phyloP scores from a whole-genome alignment of 225 moss, liverwort and hornwort species.

The Rhytidiadelphus loreus region DNA sequence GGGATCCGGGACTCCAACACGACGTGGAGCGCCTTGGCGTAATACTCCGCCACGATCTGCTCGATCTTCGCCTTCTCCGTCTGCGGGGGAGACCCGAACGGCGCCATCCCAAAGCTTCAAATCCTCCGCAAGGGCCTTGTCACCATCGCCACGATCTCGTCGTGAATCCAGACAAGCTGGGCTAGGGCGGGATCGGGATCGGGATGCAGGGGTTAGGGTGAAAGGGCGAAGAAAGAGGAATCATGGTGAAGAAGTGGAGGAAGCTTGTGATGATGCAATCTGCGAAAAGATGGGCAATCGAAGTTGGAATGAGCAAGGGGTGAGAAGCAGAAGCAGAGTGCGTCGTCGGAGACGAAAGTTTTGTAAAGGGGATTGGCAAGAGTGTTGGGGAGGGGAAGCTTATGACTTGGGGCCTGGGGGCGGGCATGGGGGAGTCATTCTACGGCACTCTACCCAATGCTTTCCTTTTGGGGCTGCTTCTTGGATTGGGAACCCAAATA shows the following conservation, averaged over 20 bases:
- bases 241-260: not conserved
- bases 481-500: not conserved
- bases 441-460: not conserved
- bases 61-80: conserved; percentile 77
- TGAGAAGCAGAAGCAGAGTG: not conserved
- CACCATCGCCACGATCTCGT: not conserved
- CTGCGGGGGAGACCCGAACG: conserved; percentile 11
- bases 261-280: no score
- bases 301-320: no score
- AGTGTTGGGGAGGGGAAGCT: not conserved
- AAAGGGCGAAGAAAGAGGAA: not conserved
- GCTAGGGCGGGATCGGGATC: not conserved
- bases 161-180: not conserved
- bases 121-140: not conserved
- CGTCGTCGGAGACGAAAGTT: not conserved
- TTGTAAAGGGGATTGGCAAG: not conserved
- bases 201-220: not conserved
- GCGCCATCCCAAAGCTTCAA: conserved; percentile 17
- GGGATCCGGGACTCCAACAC: conserved; percentile 83
- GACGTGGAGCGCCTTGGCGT: conserved; percentile 76
- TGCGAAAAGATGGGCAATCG: not conserved
- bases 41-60: conserved; percentile 91
- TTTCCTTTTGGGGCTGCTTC: not conserved
- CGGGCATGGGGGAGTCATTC: not conserved
- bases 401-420: not conserved